phyloP scores from a whole-genome alignment of 805 yeast genomes.

The Metschnikowia vanudenii region DNA sequence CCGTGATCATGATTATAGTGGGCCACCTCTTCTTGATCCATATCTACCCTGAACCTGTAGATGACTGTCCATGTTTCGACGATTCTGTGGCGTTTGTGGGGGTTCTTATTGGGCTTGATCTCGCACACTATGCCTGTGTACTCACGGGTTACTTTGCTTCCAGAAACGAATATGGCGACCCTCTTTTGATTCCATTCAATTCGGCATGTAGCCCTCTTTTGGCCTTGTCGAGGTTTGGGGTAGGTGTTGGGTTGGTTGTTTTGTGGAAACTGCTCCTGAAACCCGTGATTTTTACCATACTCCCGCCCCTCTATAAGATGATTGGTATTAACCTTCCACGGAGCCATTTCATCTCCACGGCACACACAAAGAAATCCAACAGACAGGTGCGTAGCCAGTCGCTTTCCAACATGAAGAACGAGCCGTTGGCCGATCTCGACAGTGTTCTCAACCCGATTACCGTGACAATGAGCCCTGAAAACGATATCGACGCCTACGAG shows the following conservation, averaged over 20 bases:
- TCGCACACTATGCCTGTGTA: constrained; percentile 53
- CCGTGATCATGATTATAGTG: constrained; percentile 36
- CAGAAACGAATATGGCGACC: constrained; percentile 22
- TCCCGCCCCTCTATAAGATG: constrained; percentile 58
- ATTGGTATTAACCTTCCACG: constrained; percentile 41
- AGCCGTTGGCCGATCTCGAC: constrained; percentile 26
- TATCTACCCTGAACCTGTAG: constrained; percentile 79
- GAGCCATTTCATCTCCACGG: constrained; percentile 37
- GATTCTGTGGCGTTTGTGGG: constrained; percentile 93
- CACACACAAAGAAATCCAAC: constrained; percentile 31
- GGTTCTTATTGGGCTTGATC: constrained; percentile 74
- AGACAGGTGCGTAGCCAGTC: constrained; percentile 39
- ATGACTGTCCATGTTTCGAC: constrained; percentile 94
- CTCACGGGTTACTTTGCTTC: constrained; percentile 28
- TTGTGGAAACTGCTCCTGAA: constrained; percentile 76
- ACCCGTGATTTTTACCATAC: constrained; percentile 53
- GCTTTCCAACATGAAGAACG: constrained; percentile 35
- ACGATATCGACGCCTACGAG: constrained; percentile 42
- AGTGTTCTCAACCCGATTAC: constrained; percentile 27
- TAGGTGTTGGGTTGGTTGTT: constrained; percentile 64
- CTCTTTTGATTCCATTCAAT: constrained; percentile 36
- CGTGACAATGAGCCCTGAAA: constrained; percentile 36
- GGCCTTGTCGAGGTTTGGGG: constrained; percentile 45
- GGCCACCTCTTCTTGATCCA: constrained; percentile 54
- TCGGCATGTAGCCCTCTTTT: constrained; percentile 4